phyloP scores from a whole-genome alignment of 2,329 filamentous ascomycete species.

The Camillea tinctor region DNA sequence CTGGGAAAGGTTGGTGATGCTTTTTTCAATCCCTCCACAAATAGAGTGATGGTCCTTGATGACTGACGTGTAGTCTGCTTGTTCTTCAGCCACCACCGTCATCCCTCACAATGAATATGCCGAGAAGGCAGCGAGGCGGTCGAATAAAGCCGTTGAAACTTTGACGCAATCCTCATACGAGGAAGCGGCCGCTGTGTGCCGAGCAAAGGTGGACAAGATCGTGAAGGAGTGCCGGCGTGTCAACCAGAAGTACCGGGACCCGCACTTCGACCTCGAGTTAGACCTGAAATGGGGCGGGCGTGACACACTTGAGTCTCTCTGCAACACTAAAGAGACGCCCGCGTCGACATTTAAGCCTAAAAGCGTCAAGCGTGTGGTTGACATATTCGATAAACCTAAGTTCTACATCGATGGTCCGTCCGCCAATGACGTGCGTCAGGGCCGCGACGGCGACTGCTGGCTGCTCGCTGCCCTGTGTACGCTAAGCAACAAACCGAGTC shows the following conservation, averaged over 20 bases:
- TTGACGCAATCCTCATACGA: slow-evolving; percentile 68
- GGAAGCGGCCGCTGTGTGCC: slow-evolving; percentile 68
- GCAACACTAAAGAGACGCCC: slow-evolving; percentile 31
- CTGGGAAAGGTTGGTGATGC: slow-evolving; percentile 58
- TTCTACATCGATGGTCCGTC: slow-evolving; percentile 78
- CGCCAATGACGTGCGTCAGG: slow-evolving; percentile 77
- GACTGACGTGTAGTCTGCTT: background rate
- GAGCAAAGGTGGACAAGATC: slow-evolving; percentile 61
- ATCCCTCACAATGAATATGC: slow-evolving; percentile 68
- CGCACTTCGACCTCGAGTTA: slow-evolving; percentile 81
- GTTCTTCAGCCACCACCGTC: slow-evolving; percentile 57
- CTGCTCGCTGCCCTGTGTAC: slow-evolving; percentile 78
- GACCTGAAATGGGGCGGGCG: slow-evolving; percentile 63
- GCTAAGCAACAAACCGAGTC: slow-evolving; percentile 67
- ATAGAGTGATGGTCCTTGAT: background rate
- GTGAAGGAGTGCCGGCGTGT: slow-evolving; percentile 67
- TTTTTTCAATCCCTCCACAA: background rate
- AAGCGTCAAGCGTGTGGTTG: slow-evolving; percentile 66
- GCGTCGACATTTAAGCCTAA: slow-evolving; percentile 39
- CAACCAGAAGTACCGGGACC: slow-evolving; percentile 83
- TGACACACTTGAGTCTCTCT: slow-evolving; percentile 49
- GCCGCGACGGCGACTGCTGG: slow-evolving; percentile 81
- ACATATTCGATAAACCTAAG: slow-evolving; percentile 73
- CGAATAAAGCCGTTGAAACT: slow-evolving; percentile 49
- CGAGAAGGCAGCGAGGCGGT: slow-evolving; percentile 56